Base-by-base conservation (phyloP, 75 land plant species). In the Azolla pinnata region DNA sequence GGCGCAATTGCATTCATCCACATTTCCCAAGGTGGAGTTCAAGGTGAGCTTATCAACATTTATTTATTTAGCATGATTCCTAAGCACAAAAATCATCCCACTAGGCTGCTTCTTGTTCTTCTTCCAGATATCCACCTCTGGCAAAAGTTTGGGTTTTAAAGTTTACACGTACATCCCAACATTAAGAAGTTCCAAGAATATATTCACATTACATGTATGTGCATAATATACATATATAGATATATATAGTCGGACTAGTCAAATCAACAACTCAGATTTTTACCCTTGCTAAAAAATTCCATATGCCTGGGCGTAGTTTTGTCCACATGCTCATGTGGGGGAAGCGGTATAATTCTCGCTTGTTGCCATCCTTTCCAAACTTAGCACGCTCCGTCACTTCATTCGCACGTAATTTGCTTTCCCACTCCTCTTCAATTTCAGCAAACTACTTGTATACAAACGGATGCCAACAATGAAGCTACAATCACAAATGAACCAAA, bases 301-400 rank as follows among this genome's bases (percentile, higher is more conserved):
- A 95, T 25, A 95, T 70, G 21, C 99, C 99, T 18, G 99, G 99
- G 31, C 99, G 75, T 67, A 95, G 66, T 69, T 95, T 95, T 18
- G 99, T 95, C 99, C 99, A 95, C 99, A 95, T 95, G 66, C 80
- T 74, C 99, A 95, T 95, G 54, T 90, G 85, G 45, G 79, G 84
- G 60, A 90, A 90, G 12, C 99, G 81, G 54, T 86, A 90, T 4
- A 95, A 80, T 49, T 90, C 92, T 48, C 92, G 65, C 16, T 81
- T 59, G 19, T 21, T 28, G 18, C 27, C 48, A 16, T 73, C 70
- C 33, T 47, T 66, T 21, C 59, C 61, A 27, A 82, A 70, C 59
- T 79, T 86, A 45, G 71, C 80, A 26, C 82, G 68, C 60, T 95
- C 99, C 33, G 50, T 75, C 56, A 75, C 81, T 65, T 95, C 97